phyloP scores from a whole-genome alignment of 352 stramenopile genomes.

The Globisporangium lucens region DNA sequence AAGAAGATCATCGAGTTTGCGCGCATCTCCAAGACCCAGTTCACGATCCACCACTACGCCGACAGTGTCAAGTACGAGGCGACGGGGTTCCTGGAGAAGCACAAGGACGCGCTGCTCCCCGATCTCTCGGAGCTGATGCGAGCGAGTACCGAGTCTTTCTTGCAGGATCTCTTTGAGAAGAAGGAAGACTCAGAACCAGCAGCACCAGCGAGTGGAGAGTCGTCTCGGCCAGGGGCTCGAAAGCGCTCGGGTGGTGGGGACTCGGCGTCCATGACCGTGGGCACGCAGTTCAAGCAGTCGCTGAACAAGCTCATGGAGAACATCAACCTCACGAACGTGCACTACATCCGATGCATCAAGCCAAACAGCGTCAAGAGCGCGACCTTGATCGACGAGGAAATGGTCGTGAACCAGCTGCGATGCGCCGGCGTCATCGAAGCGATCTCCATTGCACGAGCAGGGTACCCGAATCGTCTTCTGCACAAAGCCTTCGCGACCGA shows the following conservation, averaged over 20 bases:
- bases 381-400: slow-evolving; percentile 53
- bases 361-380: slow-evolving; percentile 75
- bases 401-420: slow-evolving; percentile 77
- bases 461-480: slow-evolving; percentile 72
- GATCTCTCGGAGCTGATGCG: slow-evolving; percentile 87
- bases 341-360: slow-evolving; percentile 88
- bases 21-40: slow-evolving; percentile 74
- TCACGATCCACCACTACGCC: slow-evolving; percentile 93
- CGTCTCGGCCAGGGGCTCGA: slow-evolving; percentile 11
- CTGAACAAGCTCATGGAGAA: slow-evolving; percentile 67
- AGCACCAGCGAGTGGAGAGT: slow-evolving; percentile 10
- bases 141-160: slow-evolving; percentile 40
- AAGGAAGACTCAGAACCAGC: slow-evolving; percentile 33
- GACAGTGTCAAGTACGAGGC: slow-evolving; percentile 91
- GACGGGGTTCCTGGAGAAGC: slow-evolving; percentile 92
- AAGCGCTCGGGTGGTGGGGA: slow-evolving; percentile 30
- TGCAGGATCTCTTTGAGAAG: slow-evolving; percentile 56
- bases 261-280: slow-evolving; percentile 43
- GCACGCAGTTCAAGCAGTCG: slow-evolving; percentile 79
- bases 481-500: slow-evolving; percentile 72
- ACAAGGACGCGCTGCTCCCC: slow-evolving; percentile 91
- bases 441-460: slow-evolving; percentile 70
- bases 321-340: slow-evolving; percentile 69
- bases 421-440: slow-evolving; percentile 82
- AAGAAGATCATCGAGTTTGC: slow-evolving; percentile 69